Evolutionary conservation across 495 filamentous ascomycete species (phyloP).

Genomic region (Oidiodendron maius): DNA sequence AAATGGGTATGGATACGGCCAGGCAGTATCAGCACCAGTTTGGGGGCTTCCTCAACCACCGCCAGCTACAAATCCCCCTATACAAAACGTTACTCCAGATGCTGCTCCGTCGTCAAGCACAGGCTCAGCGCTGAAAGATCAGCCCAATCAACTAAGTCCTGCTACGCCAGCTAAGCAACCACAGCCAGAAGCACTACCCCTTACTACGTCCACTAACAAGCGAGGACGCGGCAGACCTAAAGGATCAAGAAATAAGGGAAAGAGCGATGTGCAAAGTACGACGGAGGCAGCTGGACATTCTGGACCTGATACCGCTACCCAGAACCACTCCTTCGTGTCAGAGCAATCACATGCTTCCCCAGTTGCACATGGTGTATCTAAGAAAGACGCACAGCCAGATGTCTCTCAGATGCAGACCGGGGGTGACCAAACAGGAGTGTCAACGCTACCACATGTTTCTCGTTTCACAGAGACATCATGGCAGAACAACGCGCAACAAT

Average conservation of each 20-base stretch:
- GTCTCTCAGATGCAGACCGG: neutral
- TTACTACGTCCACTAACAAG: slow-evolving; percentile 13
- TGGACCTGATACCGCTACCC: neutral
- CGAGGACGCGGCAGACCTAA: slow-evolving; percentile 22
- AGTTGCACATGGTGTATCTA: neutral
- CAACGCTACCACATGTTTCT: slow-evolving; percentile 7
- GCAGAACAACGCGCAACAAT: slow-evolving; percentile 10
- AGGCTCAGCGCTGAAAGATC: slow-evolving; percentile 11
- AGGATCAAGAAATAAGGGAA: slow-evolving; percentile 21
- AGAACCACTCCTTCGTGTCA: neutral
- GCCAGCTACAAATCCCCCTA: slow-evolving; percentile 14
- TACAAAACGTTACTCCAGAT: slow-evolving; percentile 10
- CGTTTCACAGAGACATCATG: slow-evolving; percentile 13
- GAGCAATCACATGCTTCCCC: slow-evolving; percentile 7
- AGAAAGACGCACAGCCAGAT: slow-evolving; percentile 5
- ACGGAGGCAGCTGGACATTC: slow-evolving; percentile 1
- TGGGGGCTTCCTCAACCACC: slow-evolving; percentile 21
- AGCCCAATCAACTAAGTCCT: slow-evolving; percentile 4
- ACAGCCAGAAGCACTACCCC: slow-evolving; percentile 2
- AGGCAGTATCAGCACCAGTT: slow-evolving; percentile 19
- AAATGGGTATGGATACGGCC: slow-evolving; percentile 23
- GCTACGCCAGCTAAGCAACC: slow-evolving; percentile 7
- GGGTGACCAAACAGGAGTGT: slow-evolving; percentile 5
- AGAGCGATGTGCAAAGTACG: slow-evolving; percentile 8
- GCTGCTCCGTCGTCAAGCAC: neutral